These are phyloP conservation scores for Penicillium lagena DNA, from an alignment of 495 filamentous ascomycete species.

Conservation along the genomic window DNA sequence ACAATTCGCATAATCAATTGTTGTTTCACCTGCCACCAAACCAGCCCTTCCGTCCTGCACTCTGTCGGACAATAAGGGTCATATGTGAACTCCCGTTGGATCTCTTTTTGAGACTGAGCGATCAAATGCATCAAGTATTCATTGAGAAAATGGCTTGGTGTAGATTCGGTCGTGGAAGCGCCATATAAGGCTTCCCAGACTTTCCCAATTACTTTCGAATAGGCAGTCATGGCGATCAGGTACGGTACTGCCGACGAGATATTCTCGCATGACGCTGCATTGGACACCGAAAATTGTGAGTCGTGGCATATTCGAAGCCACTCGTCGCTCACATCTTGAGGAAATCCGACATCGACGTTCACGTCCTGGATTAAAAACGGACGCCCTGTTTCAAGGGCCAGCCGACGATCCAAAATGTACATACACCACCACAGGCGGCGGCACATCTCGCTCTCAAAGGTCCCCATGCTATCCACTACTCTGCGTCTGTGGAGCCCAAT, in stretches of 20 bases:
- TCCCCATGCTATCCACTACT: slow-evolving; percentile 7
- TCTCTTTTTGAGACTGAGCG: slow-evolving; percentile 11
- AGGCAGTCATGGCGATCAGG: slow-evolving; percentile 15
- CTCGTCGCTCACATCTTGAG: slow-evolving; percentile 13
- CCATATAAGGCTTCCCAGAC: slow-evolving; percentile 23
- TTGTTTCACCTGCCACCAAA: slow-evolving; percentile 18
- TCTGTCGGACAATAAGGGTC: background rate
- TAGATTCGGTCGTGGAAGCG: slow-evolving; percentile 6
- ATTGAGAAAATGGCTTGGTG: slow-evolving; percentile 9
- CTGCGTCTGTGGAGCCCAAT: slow-evolving; percentile 17
- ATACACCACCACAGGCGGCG: slow-evolving; percentile 22
- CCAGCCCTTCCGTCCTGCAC: background rate
- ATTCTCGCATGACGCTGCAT: background rate
- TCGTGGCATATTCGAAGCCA: slow-evolving; percentile 7
- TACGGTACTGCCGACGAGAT: slow-evolving; percentile 5
- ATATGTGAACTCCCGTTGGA: slow-evolving; percentile 11
- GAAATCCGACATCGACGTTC: slow-evolving; percentile 18
- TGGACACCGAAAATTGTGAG: background rate
- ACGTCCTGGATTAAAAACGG: slow-evolving; percentile 21
- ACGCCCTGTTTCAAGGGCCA: slow-evolving; percentile 21
- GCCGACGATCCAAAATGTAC: slow-evolving; percentile 17
- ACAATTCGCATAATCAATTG: slow-evolving; percentile 21
- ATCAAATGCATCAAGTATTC: slow-evolving; percentile 17
- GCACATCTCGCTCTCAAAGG: slow-evolving; percentile 12
- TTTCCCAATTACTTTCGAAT: slow-evolving; percentile 18